Percentiles rank a stretch among this genome's conserved stretches.
These are phyloP conservation scores for Myrica gale DNA, from an alignment of 306 rosid genomes.

Conservation along the genomic window DNA sequence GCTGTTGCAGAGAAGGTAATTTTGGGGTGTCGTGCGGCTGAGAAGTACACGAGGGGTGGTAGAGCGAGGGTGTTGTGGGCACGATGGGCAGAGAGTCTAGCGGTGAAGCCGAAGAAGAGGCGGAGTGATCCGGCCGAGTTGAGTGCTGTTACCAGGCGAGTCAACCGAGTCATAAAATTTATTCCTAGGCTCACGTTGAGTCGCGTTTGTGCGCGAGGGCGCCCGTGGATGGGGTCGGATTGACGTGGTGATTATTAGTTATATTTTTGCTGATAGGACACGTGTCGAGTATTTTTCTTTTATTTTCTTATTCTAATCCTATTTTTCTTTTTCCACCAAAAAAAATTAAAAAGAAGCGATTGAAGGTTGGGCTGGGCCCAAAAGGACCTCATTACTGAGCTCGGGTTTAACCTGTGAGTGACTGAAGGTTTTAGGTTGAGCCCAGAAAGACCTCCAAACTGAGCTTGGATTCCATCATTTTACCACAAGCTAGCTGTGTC, in stretches of 20 bases:
- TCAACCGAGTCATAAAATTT: conserved; percentile 17
- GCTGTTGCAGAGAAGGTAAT: conserved; percentile 8
- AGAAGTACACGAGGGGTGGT: conserved; percentile 25
- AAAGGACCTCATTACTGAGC: no score
- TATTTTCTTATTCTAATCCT: no score
- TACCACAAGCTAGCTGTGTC: no score
- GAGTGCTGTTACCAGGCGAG: conserved; percentile 35
- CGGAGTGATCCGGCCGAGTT: conserved; percentile 44
- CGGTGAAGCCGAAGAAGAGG: conserved; percentile 9
- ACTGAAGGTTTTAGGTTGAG: no score
- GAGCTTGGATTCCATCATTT: no score
- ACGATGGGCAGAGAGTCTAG: neutral
- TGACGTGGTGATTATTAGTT: neutral
- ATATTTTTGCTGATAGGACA: neutral
- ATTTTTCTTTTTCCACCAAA: no score
- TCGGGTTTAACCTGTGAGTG: no score
- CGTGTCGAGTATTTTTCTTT: neutral
- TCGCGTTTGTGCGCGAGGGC: neutral
- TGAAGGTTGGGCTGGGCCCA: no score
- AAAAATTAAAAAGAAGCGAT: no score
- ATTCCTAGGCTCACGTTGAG: neutral
- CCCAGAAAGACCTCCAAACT: no score
- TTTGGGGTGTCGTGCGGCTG: conserved; percentile 20
- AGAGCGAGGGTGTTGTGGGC: conserved; percentile 10
- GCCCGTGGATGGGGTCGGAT: neutral